Evolutionary conservation across 2,329 filamentous ascomycete species (phyloP).

Genomic region (Hymenoscyphus linearis): DNA sequence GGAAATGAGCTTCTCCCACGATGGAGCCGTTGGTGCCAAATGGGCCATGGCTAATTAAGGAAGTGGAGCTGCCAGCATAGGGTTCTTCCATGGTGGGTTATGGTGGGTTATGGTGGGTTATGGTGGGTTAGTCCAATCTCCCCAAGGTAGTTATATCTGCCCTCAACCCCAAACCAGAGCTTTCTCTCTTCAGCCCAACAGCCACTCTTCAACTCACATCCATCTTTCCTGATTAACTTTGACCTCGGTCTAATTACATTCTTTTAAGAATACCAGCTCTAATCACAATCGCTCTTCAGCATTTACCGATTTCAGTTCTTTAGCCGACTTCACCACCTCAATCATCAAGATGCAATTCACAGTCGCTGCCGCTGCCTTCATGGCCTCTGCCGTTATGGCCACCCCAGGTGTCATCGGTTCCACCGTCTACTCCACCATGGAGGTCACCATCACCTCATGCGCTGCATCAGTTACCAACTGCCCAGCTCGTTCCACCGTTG

Average conservation of each 20-base stretch:
- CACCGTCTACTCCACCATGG: constrained; percentile 43
- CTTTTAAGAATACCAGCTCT: constrained; percentile 23
- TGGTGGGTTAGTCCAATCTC: constrained; percentile 15
- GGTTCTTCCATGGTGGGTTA: constrained; percentile 4
- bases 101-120: no score
- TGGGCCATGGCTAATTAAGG: constrained; percentile 9
- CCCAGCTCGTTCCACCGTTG: constrained; percentile 24
- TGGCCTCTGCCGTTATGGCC: constrained; percentile 25
- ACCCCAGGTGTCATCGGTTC: not conserved
- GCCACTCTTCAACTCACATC: constrained; percentile 23
- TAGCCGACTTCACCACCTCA: constrained; percentile 16
- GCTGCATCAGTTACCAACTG: constrained; percentile 44
- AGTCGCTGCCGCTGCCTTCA: constrained; percentile 29
- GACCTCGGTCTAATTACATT: constrained; percentile 31
- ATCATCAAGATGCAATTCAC: constrained; percentile 34
- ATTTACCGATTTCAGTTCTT: constrained; percentile 12
- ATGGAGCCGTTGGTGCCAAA: not conserved
- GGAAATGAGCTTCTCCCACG: constrained; percentile 6
- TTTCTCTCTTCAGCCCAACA: constrained; percentile 22
- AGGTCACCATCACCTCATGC: constrained; percentile 48
- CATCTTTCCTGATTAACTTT: constrained; percentile 19
- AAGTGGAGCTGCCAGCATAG: not conserved
- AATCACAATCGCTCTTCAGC: constrained; percentile 21
- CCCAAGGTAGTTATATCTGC: constrained; percentile 19
- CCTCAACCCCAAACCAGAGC: constrained; percentile 6